Percentiles rank a stretch among this genome's conserved stretches.
Evolutionary conservation across 768 basidiomycete species (phyloP).

Genomic region (Trichaptum fuscoviolaceum): DNA sequence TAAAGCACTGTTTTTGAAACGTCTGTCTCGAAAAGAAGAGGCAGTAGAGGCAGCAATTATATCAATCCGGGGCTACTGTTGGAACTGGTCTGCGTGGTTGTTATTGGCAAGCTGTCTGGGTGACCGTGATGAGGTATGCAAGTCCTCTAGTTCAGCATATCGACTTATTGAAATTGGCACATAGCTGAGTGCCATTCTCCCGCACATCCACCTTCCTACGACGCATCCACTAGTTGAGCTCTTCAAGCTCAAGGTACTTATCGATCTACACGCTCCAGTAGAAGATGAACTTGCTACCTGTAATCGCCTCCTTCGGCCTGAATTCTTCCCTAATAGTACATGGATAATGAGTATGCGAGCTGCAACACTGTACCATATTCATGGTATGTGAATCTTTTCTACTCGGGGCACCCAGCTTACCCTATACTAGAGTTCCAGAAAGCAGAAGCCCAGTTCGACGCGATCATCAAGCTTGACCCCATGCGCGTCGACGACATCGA

Average conservation of each 20-base stretch:
- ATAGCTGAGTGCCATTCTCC: conserved; percentile 40
- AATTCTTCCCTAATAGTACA: conserved; percentile 75
- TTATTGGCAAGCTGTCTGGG: conserved; percentile 74
- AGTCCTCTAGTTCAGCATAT: not conserved
- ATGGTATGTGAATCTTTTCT: conserved; percentile 51
- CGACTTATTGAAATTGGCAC: not conserved
- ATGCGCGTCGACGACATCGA: conserved; percentile 93
- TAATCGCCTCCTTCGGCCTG: conserved; percentile 63
- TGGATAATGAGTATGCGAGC: conserved; percentile 87
- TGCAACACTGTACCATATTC: conserved; percentile 81
- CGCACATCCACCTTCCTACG: conserved; percentile 42
- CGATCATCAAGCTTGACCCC: conserved; percentile 75
- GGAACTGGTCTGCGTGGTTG: conserved; percentile 95
- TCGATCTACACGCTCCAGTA: conserved; percentile 84
- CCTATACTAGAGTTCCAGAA: conserved; percentile 69
- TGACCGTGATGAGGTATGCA: conserved; percentile 77
- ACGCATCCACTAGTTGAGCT: conserved; percentile 54
- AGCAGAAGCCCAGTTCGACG: conserved; percentile 82
- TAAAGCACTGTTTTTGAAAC: conserved; percentile 77
- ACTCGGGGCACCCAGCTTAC: conserved; percentile 5
- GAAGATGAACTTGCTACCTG: conserved; percentile 82
- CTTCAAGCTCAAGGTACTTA: conserved; percentile 86
- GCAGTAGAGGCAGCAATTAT: conserved; percentile 77
- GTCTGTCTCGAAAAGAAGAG: conserved; percentile 74
- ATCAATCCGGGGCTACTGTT: conserved; percentile 75